phyloP scores from a whole-genome alignment of 2,329 filamentous ascomycete species.

The Colletotrichum cordylinicola region DNA sequence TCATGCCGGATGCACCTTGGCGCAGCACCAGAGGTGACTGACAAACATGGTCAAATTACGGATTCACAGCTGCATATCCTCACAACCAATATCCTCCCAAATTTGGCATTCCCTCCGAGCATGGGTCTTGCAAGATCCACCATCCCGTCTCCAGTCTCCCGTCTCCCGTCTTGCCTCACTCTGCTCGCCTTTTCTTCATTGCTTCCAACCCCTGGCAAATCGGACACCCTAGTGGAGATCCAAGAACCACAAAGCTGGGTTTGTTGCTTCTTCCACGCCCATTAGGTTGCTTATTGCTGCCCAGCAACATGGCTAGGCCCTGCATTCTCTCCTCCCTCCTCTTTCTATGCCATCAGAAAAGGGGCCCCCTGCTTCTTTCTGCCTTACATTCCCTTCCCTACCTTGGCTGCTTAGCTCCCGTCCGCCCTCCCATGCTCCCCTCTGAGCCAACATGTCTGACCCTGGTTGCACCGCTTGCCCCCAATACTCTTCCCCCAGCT shows the following conservation, averaged over 20 bases:
- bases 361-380: background rate
- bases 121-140: background rate
- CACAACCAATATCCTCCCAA: background rate
- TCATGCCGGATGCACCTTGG: background rate
- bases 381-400: background rate
- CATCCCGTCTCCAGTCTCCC: background rate
- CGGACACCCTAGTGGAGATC: background rate
- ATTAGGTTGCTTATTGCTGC: conserved; percentile 9
- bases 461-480: conserved; percentile 4
- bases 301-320: background rate
- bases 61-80: background rate
- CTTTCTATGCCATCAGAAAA: background rate
- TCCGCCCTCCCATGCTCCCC: background rate
- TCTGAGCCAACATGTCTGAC: conserved; percentile 1
- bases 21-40: background rate
- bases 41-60: background rate
- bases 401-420: conserved; percentile 6
- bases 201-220: background rate
- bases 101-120: background rate
- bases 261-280: conserved; percentile 13
- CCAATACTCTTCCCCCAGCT: conserved; percentile 2
- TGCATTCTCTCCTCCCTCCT: background rate
- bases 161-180: background rate
- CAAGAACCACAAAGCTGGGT: conserved; percentile 18
- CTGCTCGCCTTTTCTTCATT: conserved; percentile 5